phyloP scores from a whole-genome alignment of 345 rosid genomes.

The Erodium maritimum region DNA sequence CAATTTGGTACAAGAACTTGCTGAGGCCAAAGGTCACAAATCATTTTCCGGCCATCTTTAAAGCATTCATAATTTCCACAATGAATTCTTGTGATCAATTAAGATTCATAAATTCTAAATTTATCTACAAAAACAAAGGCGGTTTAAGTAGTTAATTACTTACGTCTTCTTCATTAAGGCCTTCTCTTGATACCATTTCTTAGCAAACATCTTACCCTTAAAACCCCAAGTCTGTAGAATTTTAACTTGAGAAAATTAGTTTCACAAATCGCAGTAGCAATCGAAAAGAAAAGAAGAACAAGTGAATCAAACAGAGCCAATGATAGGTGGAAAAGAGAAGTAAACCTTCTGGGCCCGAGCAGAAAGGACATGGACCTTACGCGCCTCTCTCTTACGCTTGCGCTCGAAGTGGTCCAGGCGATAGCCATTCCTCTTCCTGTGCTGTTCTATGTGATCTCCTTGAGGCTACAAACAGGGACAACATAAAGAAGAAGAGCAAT shows the following conservation, averaged over 20 bases:
- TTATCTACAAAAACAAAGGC: too few species aligned
- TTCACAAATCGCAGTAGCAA: neutral
- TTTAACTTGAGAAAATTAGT: neutral
- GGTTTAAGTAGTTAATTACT: constrained; percentile 9
- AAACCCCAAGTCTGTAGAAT: constrained; percentile 45
- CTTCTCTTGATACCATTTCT: constrained; percentile 64
- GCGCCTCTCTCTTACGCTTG: constrained; percentile 90
- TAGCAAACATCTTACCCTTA: constrained; percentile 71
- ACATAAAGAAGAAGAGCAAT: neutral
- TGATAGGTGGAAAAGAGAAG: neutral
- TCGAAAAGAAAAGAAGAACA: neutral
- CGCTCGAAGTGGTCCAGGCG: constrained; percentile 74
- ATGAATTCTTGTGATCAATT: neutral
- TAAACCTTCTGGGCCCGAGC: constrained; percentile 50
- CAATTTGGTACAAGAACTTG: too few species aligned
- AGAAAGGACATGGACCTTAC: constrained; percentile 72
- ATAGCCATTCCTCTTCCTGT: constrained; percentile 73
- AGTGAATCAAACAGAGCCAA: neutral
- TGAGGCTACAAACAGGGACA: constrained; percentile 51
- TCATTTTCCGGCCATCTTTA: too few species aligned
- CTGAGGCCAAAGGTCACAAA: too few species aligned
- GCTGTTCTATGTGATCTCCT: constrained; percentile 81
- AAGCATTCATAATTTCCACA: neutral
- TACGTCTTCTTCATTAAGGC: constrained; percentile 74
- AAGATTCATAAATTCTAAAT: neutral